These are phyloP conservation scores for Scleroderma citrinum DNA, from an alignment of 768 basidiomycete species.

Conservation along the genomic window DNA sequence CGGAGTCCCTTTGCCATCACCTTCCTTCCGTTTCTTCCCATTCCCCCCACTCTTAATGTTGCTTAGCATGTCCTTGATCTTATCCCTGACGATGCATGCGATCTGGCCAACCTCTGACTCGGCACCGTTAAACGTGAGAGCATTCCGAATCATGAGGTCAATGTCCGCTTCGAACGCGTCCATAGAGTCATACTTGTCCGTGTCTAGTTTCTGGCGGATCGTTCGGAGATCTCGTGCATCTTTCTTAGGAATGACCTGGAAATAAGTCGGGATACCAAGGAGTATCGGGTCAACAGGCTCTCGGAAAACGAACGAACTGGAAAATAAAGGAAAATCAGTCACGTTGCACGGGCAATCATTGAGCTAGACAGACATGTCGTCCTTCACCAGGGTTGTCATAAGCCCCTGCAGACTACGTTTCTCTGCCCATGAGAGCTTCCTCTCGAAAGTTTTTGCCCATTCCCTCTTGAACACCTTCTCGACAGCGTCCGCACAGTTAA, in stretches of 20 bases:
- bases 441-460: constrained; percentile 74
- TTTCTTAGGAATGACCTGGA: constrained; percentile 76
- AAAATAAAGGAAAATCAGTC: neutral
- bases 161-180: constrained; percentile 83
- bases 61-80: constrained; percentile 48
- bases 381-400: constrained; percentile 63
- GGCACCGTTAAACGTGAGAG: constrained; percentile 80
- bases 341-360: neutral
- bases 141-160: constrained; percentile 83
- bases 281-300: constrained; percentile 85
- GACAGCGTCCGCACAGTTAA: constrained; percentile 62
- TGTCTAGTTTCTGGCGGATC: constrained; percentile 75
- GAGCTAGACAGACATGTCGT: constrained; percentile 49
- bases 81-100: constrained; percentile 44
- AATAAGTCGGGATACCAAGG: constrained; percentile 82
- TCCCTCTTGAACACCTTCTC: constrained; percentile 79
- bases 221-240: constrained; percentile 83
- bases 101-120: constrained; percentile 74
- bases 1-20: constrained; percentile 49
- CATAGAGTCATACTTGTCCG: constrained; percentile 73
- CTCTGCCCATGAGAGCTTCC: constrained; percentile 69
- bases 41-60: constrained; percentile 36
- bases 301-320: constrained; percentile 71
- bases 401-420: constrained; percentile 72
- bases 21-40: constrained; percentile 72